Evolutionary conservation across 768 basidiomycete genomes (phyloP).

Genomic region (Kwoniella newhampshirensis): DNA sequence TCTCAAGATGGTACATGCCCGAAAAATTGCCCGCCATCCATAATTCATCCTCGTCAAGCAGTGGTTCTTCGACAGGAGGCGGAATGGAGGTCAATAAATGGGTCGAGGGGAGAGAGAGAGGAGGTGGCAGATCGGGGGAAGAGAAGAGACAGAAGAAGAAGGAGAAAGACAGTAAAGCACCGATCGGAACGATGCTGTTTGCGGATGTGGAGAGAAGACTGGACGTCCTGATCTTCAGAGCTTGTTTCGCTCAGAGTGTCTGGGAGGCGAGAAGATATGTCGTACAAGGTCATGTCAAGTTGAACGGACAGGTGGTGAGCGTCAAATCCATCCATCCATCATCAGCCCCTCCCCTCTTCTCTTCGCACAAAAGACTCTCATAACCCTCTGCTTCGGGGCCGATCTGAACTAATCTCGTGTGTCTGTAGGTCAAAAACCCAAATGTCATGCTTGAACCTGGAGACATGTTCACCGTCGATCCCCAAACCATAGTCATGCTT

Average conservation of each 20-base stretch:
- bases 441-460: constrained; percentile 88
- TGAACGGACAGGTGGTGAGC: constrained; percentile 86
- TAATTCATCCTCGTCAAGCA: not conserved
- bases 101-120: constrained; percentile 57
- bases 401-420: no score
- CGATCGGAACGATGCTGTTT: constrained; percentile 94
- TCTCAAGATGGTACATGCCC: constrained; percentile 94
- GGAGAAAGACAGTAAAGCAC: constrained; percentile 68
- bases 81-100: constrained; percentile 23
- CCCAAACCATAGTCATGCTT: constrained; percentile 73
- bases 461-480: constrained; percentile 89
- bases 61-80: constrained; percentile 8
- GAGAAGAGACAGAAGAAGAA: constrained; percentile 59
- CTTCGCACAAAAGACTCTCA: no score
- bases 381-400: not conserved
- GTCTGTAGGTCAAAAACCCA: constrained; percentile 76
- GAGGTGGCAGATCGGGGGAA: constrained; percentile 55
- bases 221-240: constrained; percentile 86
- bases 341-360: no score
- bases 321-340: not conserved
- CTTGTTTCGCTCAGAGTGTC: constrained; percentile 81
- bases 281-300: constrained; percentile 76
- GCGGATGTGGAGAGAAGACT: constrained; percentile 89
- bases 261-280: constrained; percentile 86
- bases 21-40: constrained; percentile 66